These are phyloP conservation scores for Penicillium canariense DNA, from an alignment of 495 filamentous ascomycete species.

Conservation along the genomic window DNA sequence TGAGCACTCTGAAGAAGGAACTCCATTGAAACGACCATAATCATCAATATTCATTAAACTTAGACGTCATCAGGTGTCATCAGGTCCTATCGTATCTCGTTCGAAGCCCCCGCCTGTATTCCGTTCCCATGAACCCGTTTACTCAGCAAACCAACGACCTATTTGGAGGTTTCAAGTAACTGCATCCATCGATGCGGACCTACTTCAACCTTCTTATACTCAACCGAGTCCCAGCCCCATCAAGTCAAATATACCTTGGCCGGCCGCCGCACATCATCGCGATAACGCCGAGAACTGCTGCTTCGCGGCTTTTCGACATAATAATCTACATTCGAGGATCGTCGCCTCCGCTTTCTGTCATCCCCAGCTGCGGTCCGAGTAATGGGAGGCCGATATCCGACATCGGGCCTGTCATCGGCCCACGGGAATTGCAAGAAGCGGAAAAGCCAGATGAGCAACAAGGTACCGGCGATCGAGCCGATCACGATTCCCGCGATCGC, in stretches of 20 bases:
- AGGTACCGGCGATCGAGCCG: constrained; percentile 54
- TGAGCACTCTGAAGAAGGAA: not conserved
- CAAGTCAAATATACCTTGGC: constrained; percentile 36
- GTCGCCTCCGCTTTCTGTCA: constrained; percentile 19
- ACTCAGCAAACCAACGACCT: no score
- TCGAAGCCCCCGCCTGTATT: no score
- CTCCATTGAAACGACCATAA: not conserved
- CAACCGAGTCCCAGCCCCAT: not conserved
- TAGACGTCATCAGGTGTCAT: not conserved
- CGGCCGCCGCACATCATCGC: constrained; percentile 32
- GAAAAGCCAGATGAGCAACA: constrained; percentile 54
- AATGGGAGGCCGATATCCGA: constrained; percentile 23
- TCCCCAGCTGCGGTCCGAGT: constrained; percentile 14
- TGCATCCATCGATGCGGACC: not conserved
- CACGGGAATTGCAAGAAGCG: constrained; percentile 26
- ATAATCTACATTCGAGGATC: constrained; percentile 29
- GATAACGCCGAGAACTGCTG: constrained; percentile 22
- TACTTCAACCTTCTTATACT: no score
- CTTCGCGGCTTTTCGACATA: constrained; percentile 38
- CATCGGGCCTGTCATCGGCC: constrained; percentile 24
- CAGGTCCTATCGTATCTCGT: not conserved
- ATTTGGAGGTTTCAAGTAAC: no score
- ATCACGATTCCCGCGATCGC: constrained; percentile 61
- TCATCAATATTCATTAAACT: not conserved
- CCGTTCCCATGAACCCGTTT: no score